A percentile compares a stretch with the other conserved stretches of the same genome.
Evolutionary conservation across 257 asterid species (phyloP).

Genomic region (Solanum dulcamara): DNA sequence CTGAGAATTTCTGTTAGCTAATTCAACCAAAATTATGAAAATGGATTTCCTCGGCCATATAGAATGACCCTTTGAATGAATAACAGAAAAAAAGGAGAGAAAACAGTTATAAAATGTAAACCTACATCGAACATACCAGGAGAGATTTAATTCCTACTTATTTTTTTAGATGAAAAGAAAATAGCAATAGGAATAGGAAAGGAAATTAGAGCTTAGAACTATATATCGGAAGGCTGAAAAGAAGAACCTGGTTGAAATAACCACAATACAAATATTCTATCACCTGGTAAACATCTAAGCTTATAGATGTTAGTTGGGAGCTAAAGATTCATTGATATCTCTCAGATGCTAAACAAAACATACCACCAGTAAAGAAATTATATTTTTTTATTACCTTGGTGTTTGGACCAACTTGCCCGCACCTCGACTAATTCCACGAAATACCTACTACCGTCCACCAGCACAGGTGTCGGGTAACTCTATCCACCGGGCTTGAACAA

Average conservation of each 20-base stretch:
- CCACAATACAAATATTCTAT: neutral
- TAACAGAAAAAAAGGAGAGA: neutral
- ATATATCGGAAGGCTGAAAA: neutral
- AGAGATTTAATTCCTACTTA: neutral
- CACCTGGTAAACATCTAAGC: neutral
- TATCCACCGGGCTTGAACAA: too few relatives aligned
- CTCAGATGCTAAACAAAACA: too few relatives aligned
- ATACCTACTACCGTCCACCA: too few relatives aligned
- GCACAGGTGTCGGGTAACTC: too few relatives aligned
- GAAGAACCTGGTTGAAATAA: neutral
- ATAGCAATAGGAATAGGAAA: neutral
- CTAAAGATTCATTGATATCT: too few relatives aligned
- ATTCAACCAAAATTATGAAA: neutral
- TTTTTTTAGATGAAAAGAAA: neutral
- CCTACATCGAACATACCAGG: neutral
- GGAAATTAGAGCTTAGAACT: neutral
- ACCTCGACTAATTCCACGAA: too few relatives aligned
- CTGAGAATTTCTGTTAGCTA: neutral
- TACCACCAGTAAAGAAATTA: too few relatives aligned
- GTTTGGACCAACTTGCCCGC: too few relatives aligned
- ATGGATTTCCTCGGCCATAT: neutral
- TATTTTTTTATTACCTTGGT: too few relatives aligned
- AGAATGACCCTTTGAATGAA: neutral
- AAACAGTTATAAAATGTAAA: neutral
- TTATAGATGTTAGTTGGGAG: too few relatives aligned